Evolutionary conservation across 345 rosid species (phyloP).

Genomic region (Moricandia arvensis): DNA sequence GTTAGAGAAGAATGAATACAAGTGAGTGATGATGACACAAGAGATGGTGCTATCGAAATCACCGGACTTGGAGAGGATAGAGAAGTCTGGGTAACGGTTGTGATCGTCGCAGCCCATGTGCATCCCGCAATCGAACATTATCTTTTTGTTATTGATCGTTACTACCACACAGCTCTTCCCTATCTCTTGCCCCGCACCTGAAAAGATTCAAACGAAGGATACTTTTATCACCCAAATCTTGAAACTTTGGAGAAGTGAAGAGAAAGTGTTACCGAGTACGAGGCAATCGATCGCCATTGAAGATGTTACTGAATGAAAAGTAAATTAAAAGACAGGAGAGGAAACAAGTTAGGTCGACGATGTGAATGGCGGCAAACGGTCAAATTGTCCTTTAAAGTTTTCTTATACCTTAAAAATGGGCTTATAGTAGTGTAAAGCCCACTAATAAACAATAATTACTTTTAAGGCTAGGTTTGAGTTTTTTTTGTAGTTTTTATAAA

Average conservation of each 20-base stretch:
- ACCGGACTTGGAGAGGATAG: constrained; percentile 53
- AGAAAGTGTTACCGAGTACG: constrained; percentile 53
- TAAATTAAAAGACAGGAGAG: not conserved
- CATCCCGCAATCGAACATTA: constrained; percentile 99
- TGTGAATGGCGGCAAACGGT: constrained; percentile 25
- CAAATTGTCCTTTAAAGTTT: too few species aligned
- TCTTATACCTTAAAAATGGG: too few species aligned
- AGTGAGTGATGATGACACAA: constrained; percentile 87
- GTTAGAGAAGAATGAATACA: constrained; percentile 39
- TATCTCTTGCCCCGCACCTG: constrained; percentile 95
- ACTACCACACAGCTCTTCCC: constrained; percentile 98
- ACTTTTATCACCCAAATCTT: not conserved
- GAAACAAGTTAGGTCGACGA: not conserved
- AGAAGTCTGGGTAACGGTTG: constrained; percentile 87
- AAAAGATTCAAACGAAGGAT: not conserved
- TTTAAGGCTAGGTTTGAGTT: too few species aligned
- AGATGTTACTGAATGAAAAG: not conserved
- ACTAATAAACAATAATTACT: too few species aligned
- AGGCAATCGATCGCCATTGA: constrained; percentile 82
- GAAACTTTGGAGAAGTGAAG: not conserved
- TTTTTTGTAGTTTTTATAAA: too few species aligned
- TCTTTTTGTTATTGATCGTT: constrained; percentile 70
- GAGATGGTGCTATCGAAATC: constrained; percentile 56
- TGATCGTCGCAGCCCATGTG: constrained; percentile 88
- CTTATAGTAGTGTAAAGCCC: too few species aligned